Evolutionary conservation across 164 flowering plant genomes (phyloP).

Genomic region (Vitis amurensis): DNA sequence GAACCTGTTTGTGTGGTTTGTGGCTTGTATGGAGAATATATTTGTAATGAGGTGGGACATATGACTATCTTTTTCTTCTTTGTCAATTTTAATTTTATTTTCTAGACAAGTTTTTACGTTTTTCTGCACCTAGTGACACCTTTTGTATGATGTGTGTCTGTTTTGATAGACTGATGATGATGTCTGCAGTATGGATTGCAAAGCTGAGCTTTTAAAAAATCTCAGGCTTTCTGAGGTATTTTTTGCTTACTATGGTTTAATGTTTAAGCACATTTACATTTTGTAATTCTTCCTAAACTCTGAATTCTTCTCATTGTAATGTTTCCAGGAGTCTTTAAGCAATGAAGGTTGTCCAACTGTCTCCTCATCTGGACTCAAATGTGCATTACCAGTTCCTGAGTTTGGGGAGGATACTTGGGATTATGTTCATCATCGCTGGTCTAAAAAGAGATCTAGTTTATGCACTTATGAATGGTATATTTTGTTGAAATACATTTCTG

Average conservation of each 20-base stretch:
- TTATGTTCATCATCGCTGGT: conserved; percentile 54
- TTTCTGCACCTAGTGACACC: not conserved
- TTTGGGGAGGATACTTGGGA: conserved; percentile 64
- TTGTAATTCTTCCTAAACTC: not conserved
- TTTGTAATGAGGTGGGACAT: conserved; percentile 69
- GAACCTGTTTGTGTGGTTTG: conserved; percentile 86
- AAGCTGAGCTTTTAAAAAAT: conserved; percentile 50
- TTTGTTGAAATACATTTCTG: not conserved
- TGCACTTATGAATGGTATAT: conserved; percentile 75
- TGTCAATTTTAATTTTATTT: not conserved
- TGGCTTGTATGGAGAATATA: conserved; percentile 90
- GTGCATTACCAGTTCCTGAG: conserved; percentile 31
- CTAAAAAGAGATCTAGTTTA: conserved; percentile 57
- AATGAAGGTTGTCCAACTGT: conserved; percentile 18
- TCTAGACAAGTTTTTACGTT: not conserved
- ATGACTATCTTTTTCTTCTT: not conserved
- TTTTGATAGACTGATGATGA: conserved; percentile 78
- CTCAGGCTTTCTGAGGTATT: conserved; percentile 37
- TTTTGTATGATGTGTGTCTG: conserved; percentile 5
- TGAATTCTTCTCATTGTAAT: not conserved
- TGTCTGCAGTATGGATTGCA: conserved; percentile 90
- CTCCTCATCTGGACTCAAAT: conserved; percentile 24
- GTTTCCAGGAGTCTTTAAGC: conserved; percentile 33
- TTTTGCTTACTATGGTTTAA: not conserved
- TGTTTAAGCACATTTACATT: not conserved